Evolutionary conservation across 768 basidiomycete genomes (phyloP).

Genomic region (Calocera cornea): DNA sequence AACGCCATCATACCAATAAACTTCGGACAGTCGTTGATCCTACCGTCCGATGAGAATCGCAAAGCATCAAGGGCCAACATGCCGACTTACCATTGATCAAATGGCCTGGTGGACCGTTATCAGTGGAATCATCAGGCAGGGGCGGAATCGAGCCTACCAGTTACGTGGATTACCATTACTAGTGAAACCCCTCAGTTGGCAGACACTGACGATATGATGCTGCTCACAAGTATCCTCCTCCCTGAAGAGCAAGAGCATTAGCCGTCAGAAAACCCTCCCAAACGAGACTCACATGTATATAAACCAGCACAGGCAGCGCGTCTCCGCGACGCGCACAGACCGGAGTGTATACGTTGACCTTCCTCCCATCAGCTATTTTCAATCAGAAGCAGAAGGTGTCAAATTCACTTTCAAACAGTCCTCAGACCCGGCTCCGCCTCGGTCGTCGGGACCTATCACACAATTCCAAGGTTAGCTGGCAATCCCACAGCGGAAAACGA

Average conservation of each 20-base stretch:
- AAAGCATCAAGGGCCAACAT: not conserved
- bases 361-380: not conserved
- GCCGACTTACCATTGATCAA: not conserved
- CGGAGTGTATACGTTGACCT: not conserved
- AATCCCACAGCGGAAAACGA: too few relatives aligned
- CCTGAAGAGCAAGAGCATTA: not conserved
- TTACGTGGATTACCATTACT: constrained; percentile 46
- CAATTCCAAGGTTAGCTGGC: too few relatives aligned
- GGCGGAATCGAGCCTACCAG: constrained; percentile 21
- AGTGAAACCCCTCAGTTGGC: constrained; percentile 29
- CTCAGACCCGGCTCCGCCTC: constrained; percentile 51
- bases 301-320: constrained; percentile 30
- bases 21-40: not conserved
- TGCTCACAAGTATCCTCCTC: constrained; percentile 10
- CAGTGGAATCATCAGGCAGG: too few relatives aligned
- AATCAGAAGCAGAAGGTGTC: not conserved
- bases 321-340: not conserved
- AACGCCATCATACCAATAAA: not conserved
- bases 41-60: not conserved
- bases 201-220: not conserved
- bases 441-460: constrained; percentile 37
- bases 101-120: too few relatives aligned
- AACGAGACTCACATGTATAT: constrained; percentile 25
- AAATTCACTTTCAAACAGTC: constrained; percentile 53
- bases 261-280: not conserved